A percentile compares a stretch with the other conserved stretches of the same genome.
phyloP scores from a whole-genome alignment of 352 stramenopile genomes.

The Globisporangium barbulae region DNA sequence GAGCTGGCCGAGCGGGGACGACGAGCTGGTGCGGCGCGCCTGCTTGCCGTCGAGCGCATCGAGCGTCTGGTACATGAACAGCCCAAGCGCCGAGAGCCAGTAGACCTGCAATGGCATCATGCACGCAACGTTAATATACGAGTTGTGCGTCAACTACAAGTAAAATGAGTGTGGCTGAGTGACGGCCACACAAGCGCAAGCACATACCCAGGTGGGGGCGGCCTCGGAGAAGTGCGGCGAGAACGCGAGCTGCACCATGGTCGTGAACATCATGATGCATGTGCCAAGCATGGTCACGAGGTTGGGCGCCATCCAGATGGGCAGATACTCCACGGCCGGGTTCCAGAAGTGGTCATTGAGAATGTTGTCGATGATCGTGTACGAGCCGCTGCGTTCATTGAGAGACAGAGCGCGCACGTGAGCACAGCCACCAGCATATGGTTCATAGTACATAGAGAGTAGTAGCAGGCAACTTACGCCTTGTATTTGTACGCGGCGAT shows the following conservation, averaged over 20 bases:
- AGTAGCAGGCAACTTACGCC: constrained; percentile 43
- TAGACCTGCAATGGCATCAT: constrained; percentile 35
- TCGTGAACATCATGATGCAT: constrained; percentile 70
- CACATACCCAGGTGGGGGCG: constrained; percentile 49
- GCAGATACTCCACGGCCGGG: constrained; percentile 75
- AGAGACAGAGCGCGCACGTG: constrained; percentile 1
- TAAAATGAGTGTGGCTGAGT: background rate
- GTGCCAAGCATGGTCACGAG: constrained; percentile 90
- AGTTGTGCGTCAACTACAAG: background rate
- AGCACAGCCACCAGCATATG: background rate
- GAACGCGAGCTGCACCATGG: constrained; percentile 73
- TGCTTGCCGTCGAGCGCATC: constrained; percentile 99
- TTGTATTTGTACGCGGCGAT: constrained; percentile 89
- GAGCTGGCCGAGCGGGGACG: constrained; percentile 95
- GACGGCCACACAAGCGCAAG: background rate
- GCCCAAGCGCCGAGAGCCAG: constrained; percentile 60
- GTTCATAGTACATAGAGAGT: background rate
- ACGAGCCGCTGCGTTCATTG: constrained; percentile 51
- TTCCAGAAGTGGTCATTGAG: constrained; percentile 86
- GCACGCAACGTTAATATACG: background rate
- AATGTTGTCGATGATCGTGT: constrained; percentile 87
- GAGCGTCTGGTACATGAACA: constrained; percentile 96
- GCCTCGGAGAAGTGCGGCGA: constrained; percentile 64
- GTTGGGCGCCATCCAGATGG: constrained; percentile 90
- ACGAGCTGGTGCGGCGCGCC: constrained; percentile 91